Evolutionary conservation across 805 yeast species (phyloP).

Genomic region (Hanseniaspora guilliermondii): DNA sequence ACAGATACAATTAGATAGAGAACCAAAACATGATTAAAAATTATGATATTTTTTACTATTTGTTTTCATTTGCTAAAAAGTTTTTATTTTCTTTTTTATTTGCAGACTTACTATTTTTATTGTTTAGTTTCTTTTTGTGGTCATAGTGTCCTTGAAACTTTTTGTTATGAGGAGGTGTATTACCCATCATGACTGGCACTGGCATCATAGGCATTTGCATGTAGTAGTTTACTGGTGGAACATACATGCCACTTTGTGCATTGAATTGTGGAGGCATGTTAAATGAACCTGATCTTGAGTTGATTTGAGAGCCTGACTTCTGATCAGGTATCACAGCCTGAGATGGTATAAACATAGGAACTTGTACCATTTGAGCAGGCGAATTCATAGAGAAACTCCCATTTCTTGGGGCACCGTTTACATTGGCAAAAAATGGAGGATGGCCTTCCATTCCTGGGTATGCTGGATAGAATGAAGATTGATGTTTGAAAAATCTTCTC

Average conservation of each 20-base stretch:
- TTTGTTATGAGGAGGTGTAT: background rate
- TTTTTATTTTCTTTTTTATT: background rate
- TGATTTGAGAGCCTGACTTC: background rate
- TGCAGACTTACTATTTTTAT: background rate
- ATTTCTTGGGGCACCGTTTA: background rate
- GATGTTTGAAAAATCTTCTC: background rate
- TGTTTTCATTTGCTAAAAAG: background rate
- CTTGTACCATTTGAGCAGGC: constrained; percentile 4
- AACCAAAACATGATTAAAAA: too few relatives aligned
- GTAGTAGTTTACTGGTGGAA: background rate
- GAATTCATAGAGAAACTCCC: background rate
- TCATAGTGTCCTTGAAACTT: background rate
- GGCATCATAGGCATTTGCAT: constrained; percentile 10
- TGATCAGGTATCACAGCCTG: background rate
- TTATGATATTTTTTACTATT: background rate
- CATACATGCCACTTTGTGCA: background rate
- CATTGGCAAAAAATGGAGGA: background rate
- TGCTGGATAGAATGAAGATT: background rate
- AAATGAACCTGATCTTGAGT: constrained; percentile 6
- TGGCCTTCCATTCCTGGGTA: background rate
- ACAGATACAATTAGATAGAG: too few relatives aligned
- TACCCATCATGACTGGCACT: constrained; percentile 2
- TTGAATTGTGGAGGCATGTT: constrained; percentile 1
- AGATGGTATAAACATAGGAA: constrained; percentile 5
- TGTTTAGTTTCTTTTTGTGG: background rate